Conservation (phyloP, 164 flowering plant species). For the Aristolochia contorta region DNA sequence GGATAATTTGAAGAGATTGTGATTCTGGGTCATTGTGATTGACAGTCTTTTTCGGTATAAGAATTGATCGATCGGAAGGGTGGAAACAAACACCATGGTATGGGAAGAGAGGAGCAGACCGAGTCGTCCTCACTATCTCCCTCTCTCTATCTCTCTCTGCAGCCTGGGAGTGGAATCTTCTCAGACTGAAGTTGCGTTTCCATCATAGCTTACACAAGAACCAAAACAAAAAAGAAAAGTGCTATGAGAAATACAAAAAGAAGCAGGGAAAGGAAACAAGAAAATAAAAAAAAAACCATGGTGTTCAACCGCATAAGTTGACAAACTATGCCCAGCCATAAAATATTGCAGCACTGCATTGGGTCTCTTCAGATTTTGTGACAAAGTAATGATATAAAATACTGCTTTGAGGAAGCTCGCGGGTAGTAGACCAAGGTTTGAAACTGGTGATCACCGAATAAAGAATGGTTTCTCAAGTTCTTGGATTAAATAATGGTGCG, state of each 20-base stretch:
- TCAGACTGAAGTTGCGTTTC: not conserved
- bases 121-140: too few species aligned
- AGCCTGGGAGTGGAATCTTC: not conserved
- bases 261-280: not conserved
- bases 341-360: not conserved
- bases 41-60: too few species aligned
- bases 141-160: too few species aligned
- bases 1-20: too few species aligned
- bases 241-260: not conserved
- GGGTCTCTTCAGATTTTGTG: not conserved
- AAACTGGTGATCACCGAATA: too few species aligned
- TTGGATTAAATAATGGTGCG: not conserved
- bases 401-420: not conserved
- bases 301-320: slow-evolving; percentile 4
- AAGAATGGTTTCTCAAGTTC: too few species aligned
- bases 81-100: too few species aligned
- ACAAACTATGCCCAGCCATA: slow-evolving; percentile 3
- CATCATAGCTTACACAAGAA: not conserved
- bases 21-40: too few species aligned
- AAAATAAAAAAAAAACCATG: not conserved
- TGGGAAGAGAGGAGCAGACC: too few species aligned
- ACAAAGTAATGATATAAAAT: not conserved
- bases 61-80: too few species aligned
- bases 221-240: not conserved
- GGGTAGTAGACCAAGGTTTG: slow-evolving; percentile 2